These are phyloP conservation scores for Flaveria brownii DNA, from an alignment of 129 eudicot genomes.

Conservation along the genomic window DNA sequence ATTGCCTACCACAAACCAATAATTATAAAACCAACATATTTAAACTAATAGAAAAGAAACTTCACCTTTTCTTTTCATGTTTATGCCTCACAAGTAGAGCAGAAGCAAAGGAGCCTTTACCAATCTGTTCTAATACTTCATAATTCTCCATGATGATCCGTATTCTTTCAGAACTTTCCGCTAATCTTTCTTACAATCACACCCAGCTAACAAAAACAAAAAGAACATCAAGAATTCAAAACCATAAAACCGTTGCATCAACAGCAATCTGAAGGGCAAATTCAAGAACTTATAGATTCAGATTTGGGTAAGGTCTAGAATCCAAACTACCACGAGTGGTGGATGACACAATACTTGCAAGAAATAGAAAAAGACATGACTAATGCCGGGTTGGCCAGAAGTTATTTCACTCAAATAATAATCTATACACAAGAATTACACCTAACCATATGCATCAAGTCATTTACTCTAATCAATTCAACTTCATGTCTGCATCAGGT, in stretches of 20 bases:
- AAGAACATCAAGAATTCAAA: not conserved
- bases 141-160: conserved; percentile 72
- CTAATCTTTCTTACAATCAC: conserved; percentile 6
- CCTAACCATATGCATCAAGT: conserved; percentile 28
- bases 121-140: conserved; percentile 86
- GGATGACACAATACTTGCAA: conserved; percentile 21
- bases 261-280: not conserved
- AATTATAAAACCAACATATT: not conserved
- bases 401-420: conserved; percentile 14
- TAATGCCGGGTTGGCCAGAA: conserved; percentile 25
- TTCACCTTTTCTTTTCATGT: conserved; percentile 88
- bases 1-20: not conserved
- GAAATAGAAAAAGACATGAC: conserved; percentile 29
- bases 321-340: conserved; percentile 2
- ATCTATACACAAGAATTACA: conserved; percentile 15
- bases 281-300: not conserved
- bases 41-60: conserved; percentile 17
- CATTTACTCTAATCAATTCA: conserved; percentile 21
- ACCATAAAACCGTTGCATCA: not conserved
- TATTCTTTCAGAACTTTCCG: not conserved
- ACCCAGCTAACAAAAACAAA: conserved; percentile 28
- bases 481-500: conserved; percentile 26
- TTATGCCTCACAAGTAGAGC: conserved; percentile 86
- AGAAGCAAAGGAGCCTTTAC: conserved; percentile 95
- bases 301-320: not conserved